Conservation (phyloP, 2,329 filamentous ascomycete genomes). For the Colletotrichum sidae region DNA sequence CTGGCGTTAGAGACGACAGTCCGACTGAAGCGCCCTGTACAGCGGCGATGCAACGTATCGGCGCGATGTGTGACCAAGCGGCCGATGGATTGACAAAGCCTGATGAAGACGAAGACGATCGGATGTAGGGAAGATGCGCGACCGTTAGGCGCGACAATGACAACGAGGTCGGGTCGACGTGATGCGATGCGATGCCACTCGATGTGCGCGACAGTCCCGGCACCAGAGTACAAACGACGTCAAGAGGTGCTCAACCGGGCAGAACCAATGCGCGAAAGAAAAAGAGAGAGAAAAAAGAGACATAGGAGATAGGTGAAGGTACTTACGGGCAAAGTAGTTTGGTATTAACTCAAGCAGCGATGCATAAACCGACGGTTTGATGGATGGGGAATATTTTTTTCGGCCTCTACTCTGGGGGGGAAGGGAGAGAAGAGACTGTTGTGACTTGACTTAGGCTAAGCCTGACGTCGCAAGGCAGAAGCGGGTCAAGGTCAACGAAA, state of each 20-base stretch:
- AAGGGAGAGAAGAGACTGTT: background rate
- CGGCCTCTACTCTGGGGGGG: constrained; percentile 32
- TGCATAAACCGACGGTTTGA: constrained; percentile 38
- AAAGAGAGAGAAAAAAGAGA: constrained; percentile 24
- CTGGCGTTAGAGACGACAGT: background rate
- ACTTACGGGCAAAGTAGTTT: constrained; percentile 50
- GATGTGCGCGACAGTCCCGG: constrained; percentile 7
- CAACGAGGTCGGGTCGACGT: background rate
- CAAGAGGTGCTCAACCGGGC: constrained; percentile 12
- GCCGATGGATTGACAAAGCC: background rate
- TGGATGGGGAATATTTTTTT: constrained; percentile 37
- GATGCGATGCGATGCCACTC: constrained; percentile 1
- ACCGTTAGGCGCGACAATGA: constrained; percentile 4
- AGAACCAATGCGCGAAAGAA: constrained; percentile 13
- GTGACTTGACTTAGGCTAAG: constrained; percentile 28
- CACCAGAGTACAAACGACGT: constrained; percentile 26
- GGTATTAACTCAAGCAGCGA: constrained; percentile 41
- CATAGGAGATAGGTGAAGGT: constrained; percentile 39
- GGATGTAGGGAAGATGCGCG: constrained; percentile 9
- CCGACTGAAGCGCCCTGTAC: background rate
- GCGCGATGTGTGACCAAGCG: background rate
- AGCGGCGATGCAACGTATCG: background rate
- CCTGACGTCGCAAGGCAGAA: constrained; percentile 37
- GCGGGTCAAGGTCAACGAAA: constrained; percentile 26
- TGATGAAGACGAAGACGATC: constrained; percentile 1